Evolutionary conservation across 2,329 filamentous ascomycete species (phyloP), one percentile per base, ranked within the genome.

Genomic region (Fusarium camptoceras): DNA sequence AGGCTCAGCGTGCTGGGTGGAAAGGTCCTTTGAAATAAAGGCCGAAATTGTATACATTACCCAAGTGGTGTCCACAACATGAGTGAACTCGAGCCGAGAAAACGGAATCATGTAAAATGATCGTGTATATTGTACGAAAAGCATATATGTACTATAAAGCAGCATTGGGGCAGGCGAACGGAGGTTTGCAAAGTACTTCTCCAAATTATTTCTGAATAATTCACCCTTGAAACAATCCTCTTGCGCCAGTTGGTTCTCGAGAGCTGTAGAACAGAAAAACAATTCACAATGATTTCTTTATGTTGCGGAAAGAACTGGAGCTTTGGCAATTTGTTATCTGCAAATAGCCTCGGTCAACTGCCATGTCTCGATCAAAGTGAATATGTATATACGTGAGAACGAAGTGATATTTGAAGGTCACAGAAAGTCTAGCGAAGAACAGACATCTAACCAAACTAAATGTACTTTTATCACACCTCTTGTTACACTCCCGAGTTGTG

Each of bases 1-100:
- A 81, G 66, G 73, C 78, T 7, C 75, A 72, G 63, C 70, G 77
- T 25, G 76, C 77, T 14, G 80, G 79, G 5, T 81, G 77, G 73
- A 75, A 77, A 22, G 64, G 66, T 18, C 43, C 75, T 63, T 18
- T 66, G 49, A 51, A 62, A 51, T 58, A 49, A 60, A 75, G 22
- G 18, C 48, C 20, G 14, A 31, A 46, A 48, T 16, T 44, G 50
- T 49, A 51, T 51, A 20, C 41, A 46, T 57, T 20, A 27, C 31
- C 22, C 22, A 30, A 43, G 18, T 27, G 20, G 31, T 41, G 41
- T 47, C 37, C 55, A 53, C 25, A 22, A 55, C 25, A 30, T 51
- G 28, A 55, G 37, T 54, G 44, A 59, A 39, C 42, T 3, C 31
- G 57, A 20, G 44, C n/a, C 27, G 30, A 63, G 55, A 43, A 46